A percentile compares a stretch with the other conserved stretches of the same genome.
Evolutionary conservation across 257 asterid genomes (phyloP).

Genomic region (Anisodus acutangulus): DNA sequence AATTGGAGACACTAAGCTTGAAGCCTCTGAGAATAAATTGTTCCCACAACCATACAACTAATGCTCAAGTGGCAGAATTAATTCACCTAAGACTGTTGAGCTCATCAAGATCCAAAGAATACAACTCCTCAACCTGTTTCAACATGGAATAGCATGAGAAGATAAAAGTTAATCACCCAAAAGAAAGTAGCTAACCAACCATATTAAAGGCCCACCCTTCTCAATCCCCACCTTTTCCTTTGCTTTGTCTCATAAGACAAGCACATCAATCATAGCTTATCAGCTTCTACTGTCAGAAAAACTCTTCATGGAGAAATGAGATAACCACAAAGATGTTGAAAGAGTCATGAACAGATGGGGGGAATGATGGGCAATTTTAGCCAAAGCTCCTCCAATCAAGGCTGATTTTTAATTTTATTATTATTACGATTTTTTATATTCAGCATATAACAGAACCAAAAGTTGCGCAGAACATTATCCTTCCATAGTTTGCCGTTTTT

Average conservation of each 20-base stretch:
- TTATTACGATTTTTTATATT: not conserved
- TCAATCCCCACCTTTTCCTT: not conserved
- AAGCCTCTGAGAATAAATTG: constrained; percentile 16
- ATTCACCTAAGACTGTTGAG: constrained; percentile 78
- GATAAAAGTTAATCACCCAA: constrained; percentile 16
- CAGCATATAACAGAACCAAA: not conserved
- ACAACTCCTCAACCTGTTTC: constrained; percentile 96
- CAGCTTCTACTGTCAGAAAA: not conserved
- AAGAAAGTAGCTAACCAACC: not conserved
- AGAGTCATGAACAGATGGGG: not conserved
- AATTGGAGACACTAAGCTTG: not conserved
- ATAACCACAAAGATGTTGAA: constrained; percentile 18
- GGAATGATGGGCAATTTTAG: not conserved
- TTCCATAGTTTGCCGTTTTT: not conserved
- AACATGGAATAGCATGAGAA: constrained; percentile 17
- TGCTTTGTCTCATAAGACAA: not conserved
- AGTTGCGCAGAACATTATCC: not conserved
- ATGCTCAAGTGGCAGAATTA: not conserved
- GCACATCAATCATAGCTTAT: too few species aligned
- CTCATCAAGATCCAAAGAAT: constrained; percentile 89
- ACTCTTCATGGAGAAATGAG: not conserved
- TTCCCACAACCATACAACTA: not conserved
- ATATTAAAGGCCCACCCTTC: not conserved
- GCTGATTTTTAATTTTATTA: not conserved
- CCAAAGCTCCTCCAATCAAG: not conserved